Evolutionary conservation across 306 rosid genomes (phyloP).

Genomic region (Fragaria iinumae): DNA sequence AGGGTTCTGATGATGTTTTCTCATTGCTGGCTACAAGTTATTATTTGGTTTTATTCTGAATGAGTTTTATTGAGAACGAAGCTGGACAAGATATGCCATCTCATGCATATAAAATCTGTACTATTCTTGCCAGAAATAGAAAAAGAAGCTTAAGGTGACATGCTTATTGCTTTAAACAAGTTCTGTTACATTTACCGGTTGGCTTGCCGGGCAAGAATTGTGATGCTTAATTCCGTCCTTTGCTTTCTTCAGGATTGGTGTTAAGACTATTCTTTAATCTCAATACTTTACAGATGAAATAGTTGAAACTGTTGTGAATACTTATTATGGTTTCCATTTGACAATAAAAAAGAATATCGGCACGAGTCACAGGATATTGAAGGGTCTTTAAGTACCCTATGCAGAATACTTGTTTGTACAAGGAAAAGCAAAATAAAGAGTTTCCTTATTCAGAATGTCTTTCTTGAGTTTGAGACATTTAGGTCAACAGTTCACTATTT

Average conservation of each 20-base stretch:
- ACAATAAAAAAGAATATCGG: neutral
- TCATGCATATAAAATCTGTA: neutral
- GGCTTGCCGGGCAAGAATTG: neutral
- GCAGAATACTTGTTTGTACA: neutral
- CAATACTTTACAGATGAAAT: neutral
- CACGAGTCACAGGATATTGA: neutral
- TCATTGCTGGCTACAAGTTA: neutral
- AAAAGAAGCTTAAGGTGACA: neutral
- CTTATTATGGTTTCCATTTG: neutral
- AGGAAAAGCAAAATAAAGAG: neutral
- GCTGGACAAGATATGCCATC: neutral
- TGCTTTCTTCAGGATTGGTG: neutral
- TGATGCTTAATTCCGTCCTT: slow-evolving; percentile 1
- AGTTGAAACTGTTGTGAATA: neutral
- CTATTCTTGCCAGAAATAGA: neutral
- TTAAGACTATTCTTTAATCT: neutral
- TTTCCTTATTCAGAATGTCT: neutral
- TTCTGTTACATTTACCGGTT: neutral
- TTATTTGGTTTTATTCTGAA: neutral
- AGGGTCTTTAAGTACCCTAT: neutral
- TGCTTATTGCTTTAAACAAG: neutral
- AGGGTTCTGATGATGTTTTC: slow-evolving; percentile 1
- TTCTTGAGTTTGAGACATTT: neutral
- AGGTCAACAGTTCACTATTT: too few relatives aligned
- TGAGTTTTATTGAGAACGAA: neutral